These are phyloP conservation scores for Aspergillus chevalieri DNA, from an alignment of 2,329 filamentous ascomycete genomes.

Conservation along the genomic window DNA sequence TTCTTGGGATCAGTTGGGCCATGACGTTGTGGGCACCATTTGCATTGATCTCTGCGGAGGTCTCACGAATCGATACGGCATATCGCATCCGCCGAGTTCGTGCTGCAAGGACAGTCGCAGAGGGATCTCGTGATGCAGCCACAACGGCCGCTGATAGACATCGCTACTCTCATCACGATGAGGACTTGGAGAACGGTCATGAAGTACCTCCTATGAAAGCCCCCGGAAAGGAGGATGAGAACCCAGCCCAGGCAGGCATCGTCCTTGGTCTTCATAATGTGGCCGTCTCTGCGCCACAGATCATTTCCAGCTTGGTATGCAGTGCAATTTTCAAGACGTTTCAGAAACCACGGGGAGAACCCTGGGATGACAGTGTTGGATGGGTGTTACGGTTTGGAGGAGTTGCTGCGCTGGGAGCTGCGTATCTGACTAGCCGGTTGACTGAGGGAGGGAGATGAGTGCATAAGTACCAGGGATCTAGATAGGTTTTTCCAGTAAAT, in stretches of 20 bases:
- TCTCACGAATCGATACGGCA: slow-evolving; percentile 71
- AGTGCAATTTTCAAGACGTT: slow-evolving; percentile 76
- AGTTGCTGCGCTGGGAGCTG: slow-evolving; percentile 68
- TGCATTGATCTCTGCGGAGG: slow-evolving; percentile 89
- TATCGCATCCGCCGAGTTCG: slow-evolving; percentile 45
- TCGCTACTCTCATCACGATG: neutral
- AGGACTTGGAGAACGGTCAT: slow-evolving; percentile 24
- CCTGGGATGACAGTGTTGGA: slow-evolving; percentile 79
- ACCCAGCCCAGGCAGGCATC: slow-evolving; percentile 74
- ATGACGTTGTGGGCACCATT: slow-evolving; percentile 92
- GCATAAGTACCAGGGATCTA: neutral
- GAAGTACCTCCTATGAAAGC: slow-evolving; percentile 17
- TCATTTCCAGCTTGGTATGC: slow-evolving; percentile 78
- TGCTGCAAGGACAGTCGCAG: slow-evolving; percentile 23
- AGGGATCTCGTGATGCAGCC: slow-evolving; percentile 1
- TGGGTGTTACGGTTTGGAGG: slow-evolving; percentile 84
- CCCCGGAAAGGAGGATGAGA: slow-evolving; percentile 35
- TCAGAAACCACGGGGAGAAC: slow-evolving; percentile 78
- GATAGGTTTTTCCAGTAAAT: neutral
- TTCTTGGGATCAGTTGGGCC: slow-evolving; percentile 88
- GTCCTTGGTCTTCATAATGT: slow-evolving; percentile 96
- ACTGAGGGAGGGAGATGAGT: slow-evolving; percentile 47
- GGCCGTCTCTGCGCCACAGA: slow-evolving; percentile 83
- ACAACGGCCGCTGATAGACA: slow-evolving; percentile 1
- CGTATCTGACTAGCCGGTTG: slow-evolving; percentile 63